phyloP scores from a whole-genome alignment of 345 rosid species.

The Anastatica hierochuntica region DNA sequence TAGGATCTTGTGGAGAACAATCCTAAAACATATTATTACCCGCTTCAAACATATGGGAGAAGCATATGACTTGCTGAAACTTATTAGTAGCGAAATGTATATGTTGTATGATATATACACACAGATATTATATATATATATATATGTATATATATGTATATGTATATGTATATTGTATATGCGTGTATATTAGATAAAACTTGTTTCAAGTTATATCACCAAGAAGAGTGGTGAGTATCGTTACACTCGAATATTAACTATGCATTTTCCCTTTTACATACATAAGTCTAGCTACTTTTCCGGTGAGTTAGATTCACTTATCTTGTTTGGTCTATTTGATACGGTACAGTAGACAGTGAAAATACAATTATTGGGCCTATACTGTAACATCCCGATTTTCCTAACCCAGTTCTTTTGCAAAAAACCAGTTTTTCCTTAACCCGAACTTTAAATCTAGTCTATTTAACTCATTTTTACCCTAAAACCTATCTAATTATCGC shows the following conservation, averaged over 20 bases:
- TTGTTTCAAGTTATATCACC: slow-evolving; percentile 12
- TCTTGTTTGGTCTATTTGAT: slow-evolving; percentile 16
- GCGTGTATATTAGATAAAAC: no score
- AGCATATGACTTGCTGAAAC: no score
- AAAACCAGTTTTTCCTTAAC: no score
- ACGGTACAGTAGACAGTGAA: neutral
- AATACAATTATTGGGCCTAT: no score
- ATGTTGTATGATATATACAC: neutral
- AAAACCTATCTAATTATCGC: no score
- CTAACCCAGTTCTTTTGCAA: no score
- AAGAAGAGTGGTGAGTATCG: slow-evolving; percentile 8
- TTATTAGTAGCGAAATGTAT: no score
- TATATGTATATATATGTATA: neutral
- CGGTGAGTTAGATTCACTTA: slow-evolving; percentile 10
- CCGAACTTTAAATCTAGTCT: no score
- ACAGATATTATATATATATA: neutral
- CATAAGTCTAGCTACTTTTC: slow-evolving; percentile 5
- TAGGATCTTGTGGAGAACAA: neutral
- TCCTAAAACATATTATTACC: neutral
- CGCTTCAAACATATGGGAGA: no score
- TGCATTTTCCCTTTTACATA: neutral
- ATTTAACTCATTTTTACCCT: no score
- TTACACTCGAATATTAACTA: neutral
- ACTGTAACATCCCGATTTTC: no score
- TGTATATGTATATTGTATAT: no score